Percentiles rank a stretch among this genome's conserved stretches.
phyloP scores from a whole-genome alignment of 805 yeast species.

The Teunomyces lycoperdinae region DNA sequence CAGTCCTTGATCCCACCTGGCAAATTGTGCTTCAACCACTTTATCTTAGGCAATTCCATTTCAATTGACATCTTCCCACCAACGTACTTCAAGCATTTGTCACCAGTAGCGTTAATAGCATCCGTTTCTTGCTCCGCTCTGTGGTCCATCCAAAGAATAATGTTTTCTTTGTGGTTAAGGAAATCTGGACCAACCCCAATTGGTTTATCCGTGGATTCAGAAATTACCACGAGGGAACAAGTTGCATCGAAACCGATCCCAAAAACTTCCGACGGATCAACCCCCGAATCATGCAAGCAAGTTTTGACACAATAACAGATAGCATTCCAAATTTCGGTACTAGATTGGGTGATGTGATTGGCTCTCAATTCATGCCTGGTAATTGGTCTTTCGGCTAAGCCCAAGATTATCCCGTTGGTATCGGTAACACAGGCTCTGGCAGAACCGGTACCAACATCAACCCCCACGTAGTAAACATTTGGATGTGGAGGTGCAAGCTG shows the following conservation, averaged over 20 bases:
- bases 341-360: constrained; percentile 77
- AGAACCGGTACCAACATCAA: constrained; percentile 97
- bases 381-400: constrained; percentile 75
- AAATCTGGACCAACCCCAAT: constrained; percentile 93
- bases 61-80: constrained; percentile 98
- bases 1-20: constrained; percentile 55
- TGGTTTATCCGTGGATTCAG: constrained; percentile 63
- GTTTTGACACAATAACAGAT: constrained; percentile 79
- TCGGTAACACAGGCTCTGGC: constrained; percentile 94
- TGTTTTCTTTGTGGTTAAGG: constrained; percentile 66
- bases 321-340: constrained; percentile 88
- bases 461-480: constrained; percentile 66
- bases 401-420: constrained; percentile 74
- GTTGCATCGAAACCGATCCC: constrained; percentile 98
- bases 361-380: constrained; percentile 73
- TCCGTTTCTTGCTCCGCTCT: constrained; percentile 82
- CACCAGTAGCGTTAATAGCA: constrained; percentile 75
- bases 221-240: constrained; percentile 84
- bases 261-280: constrained; percentile 62
- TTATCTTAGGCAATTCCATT: constrained; percentile 96
- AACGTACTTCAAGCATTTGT: constrained; percentile 80
- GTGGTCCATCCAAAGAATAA: constrained; percentile 98
- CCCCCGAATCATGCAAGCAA: constrained; percentile 70
- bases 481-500: constrained; percentile 38
- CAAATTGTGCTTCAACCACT: constrained; percentile 89